Evolutionary conservation across 2,329 filamentous ascomycete species (phyloP).

Genomic region (Boeremia lycopersici): DNA sequence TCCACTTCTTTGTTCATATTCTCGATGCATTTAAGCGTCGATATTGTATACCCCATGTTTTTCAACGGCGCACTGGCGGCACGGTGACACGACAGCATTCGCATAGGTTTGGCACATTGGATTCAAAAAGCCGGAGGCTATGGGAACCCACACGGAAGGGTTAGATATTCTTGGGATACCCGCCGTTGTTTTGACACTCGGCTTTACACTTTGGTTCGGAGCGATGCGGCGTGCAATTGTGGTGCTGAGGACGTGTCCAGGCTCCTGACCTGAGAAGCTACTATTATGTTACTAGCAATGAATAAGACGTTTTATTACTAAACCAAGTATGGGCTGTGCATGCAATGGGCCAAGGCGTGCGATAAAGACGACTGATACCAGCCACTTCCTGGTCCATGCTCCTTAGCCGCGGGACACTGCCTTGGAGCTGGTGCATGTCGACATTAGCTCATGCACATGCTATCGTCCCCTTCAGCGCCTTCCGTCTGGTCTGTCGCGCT

Average conservation of each 20-base stretch:
- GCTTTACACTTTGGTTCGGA: conserved; percentile 21
- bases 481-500: conserved; percentile 22
- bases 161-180: conserved; percentile 35
- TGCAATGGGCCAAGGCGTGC: not conserved
- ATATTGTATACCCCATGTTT: conserved; percentile 32
- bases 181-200: conserved; percentile 30
- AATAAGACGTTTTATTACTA: not conserved
- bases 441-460: conserved; percentile 33
- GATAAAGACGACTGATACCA: conserved; percentile 8
- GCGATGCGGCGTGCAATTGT: not conserved
- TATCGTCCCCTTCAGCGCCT: conserved; percentile 33
- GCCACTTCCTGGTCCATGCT: conserved; percentile 12
- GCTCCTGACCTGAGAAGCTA: not conserved
- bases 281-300: conserved; percentile 1
- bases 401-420: conserved; percentile 10
- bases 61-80: conserved; percentile 29
- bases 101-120: conserved; percentile 34
- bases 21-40: conserved; percentile 20
- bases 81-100: conserved; percentile 29
- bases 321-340: not conserved
- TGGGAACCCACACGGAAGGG: conserved; percentile 9
- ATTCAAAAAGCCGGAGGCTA: conserved; percentile 22
- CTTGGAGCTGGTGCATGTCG: conserved; percentile 15
- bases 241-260: not conserved
- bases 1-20: conserved; percentile 31